Percentiles rank a stretch among this genome's conserved stretches.
These are phyloP conservation scores for Plasmopara muralis DNA, from an alignment of 352 stramenopile genomes.

Conservation along the genomic window DNA sequence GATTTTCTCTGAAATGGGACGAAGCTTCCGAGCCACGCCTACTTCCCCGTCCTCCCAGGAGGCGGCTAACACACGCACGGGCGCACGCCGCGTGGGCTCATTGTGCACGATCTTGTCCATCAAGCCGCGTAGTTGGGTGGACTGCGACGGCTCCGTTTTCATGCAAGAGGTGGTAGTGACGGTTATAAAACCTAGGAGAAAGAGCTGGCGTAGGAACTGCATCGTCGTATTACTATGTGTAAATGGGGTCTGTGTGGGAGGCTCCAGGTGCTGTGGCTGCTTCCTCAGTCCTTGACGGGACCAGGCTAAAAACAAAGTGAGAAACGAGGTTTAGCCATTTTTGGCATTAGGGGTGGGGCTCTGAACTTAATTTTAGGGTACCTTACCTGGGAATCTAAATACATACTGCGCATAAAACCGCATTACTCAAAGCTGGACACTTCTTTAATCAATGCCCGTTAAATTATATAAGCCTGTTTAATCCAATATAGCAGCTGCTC, in stretches of 20 bases:
- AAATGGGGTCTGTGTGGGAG: constrained; percentile 1
- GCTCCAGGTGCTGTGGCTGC: constrained; percentile 1
- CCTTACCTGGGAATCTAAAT: no score
- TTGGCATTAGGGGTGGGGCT: not conserved
- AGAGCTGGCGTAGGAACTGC: constrained; percentile 19
- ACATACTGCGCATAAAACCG: no score
- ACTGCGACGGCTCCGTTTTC: constrained; percentile 16
- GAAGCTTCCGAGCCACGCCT: constrained; percentile 20
- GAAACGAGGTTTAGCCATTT: constrained; percentile 9
- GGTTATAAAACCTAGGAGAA: constrained; percentile 19
- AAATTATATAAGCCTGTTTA: no score
- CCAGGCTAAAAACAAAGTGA: constrained; percentile 29
- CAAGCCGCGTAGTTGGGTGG: constrained; percentile 35
- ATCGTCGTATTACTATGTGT: constrained; percentile 7
- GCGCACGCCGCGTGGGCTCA: constrained; percentile 8
- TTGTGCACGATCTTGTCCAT: constrained; percentile 29
- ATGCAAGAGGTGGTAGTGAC: constrained; percentile 4
- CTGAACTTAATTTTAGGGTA: not conserved
- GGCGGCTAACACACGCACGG: constrained; percentile 32
- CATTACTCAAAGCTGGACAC: no score
- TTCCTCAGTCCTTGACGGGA: constrained; percentile 9
- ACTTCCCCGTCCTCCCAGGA: constrained; percentile 29
- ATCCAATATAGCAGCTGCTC: no score
- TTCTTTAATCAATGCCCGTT: no score
- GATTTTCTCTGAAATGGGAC: constrained; percentile 42